Evolutionary conservation across 257 asterid species (phyloP).

Genomic region (Solanum gandarillasii): DNA sequence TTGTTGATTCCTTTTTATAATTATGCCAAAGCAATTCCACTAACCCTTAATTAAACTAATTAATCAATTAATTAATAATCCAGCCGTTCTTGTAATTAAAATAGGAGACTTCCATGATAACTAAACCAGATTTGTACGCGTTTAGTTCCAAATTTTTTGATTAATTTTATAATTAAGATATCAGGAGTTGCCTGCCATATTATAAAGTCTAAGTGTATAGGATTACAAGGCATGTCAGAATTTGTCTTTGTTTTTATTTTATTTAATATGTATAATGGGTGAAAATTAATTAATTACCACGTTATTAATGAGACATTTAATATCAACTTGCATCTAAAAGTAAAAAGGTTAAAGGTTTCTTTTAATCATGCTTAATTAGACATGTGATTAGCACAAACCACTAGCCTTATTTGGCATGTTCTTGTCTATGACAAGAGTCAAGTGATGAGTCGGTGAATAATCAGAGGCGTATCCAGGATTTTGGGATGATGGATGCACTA

Average conservation of each 20-base stretch:
- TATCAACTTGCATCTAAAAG: slow-evolving; percentile 9
- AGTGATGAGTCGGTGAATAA: background rate
- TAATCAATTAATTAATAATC: background rate
- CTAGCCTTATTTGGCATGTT: background rate
- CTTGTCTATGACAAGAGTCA: background rate
- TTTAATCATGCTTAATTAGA: slow-evolving; percentile 1
- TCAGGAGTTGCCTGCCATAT: slow-evolving; percentile 38
- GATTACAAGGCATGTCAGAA: slow-evolving; percentile 28
- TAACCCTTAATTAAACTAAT: background rate
- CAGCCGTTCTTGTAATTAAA: background rate
- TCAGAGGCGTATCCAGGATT: too few species aligned
- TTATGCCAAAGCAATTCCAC: slow-evolving; percentile 1
- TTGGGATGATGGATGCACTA: too few species aligned
- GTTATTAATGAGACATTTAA: background rate
- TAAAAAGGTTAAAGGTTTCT: background rate
- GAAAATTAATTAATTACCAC: background rate
- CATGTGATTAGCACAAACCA: slow-evolving; percentile 6
- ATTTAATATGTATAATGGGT: background rate
- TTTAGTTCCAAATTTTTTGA: slow-evolving; percentile 4
- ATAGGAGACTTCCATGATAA: background rate
- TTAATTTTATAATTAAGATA: background rate
- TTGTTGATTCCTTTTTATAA: background rate
- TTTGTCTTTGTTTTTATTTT: slow-evolving; percentile 19
- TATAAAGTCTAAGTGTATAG: slow-evolving; percentile 1
- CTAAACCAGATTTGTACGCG: slow-evolving; percentile 3